Percentiles rank a stretch among this genome's conserved stretches.
Conservation (phyloP, 2,329 filamentous ascomycete species). For the Beauveria bassiana region DNA sequence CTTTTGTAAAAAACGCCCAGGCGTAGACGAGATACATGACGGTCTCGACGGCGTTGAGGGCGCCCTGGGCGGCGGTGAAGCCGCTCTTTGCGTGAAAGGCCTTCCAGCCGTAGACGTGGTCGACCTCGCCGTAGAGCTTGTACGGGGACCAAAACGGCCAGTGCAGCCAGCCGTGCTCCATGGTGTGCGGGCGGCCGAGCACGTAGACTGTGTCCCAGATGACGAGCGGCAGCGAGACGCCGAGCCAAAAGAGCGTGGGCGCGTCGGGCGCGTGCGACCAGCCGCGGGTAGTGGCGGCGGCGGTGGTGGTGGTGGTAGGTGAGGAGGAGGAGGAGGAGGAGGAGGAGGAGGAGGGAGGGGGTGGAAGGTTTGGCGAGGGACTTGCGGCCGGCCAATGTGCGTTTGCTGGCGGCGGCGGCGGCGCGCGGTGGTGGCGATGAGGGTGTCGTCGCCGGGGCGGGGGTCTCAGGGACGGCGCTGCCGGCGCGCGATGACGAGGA, state of each 20-base stretch:
- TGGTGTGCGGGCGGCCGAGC: constrained; percentile 69
- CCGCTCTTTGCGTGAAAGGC: constrained; percentile 60
- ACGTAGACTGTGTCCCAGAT: constrained; percentile 77
- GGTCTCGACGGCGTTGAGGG: constrained; percentile 62
- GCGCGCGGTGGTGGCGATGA: constrained; percentile 12
- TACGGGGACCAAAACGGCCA: constrained; percentile 70
- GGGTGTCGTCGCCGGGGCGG: constrained; percentile 15
- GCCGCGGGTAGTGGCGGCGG: background rate
- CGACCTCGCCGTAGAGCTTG: constrained; percentile 69
- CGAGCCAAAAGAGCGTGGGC: constrained; percentile 59
- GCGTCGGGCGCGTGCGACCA: constrained; percentile 41
- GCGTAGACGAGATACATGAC: constrained; percentile 54
- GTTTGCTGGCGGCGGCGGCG: constrained; percentile 26
- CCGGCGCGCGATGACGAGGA: constrained; percentile 26
- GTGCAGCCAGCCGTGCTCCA: constrained; percentile 70
- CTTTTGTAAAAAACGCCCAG: constrained; percentile 26
- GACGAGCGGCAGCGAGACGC: constrained; percentile 68
- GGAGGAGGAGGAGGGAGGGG: too few species aligned
- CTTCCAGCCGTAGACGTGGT: constrained; percentile 74
- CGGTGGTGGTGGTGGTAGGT: background rate
- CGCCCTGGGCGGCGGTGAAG: constrained; percentile 69
- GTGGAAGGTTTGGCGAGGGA: constrained; percentile 3
- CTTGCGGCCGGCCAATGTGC: constrained; percentile 20
- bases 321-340: background rate
- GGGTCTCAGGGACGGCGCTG: constrained; percentile 19